Percentiles rank a stretch among this genome's conserved stretches.
These are phyloP conservation scores for Ambrosia trifida DNA, from an alignment of 129 eudicot genomes.

Conservation along the genomic window DNA sequence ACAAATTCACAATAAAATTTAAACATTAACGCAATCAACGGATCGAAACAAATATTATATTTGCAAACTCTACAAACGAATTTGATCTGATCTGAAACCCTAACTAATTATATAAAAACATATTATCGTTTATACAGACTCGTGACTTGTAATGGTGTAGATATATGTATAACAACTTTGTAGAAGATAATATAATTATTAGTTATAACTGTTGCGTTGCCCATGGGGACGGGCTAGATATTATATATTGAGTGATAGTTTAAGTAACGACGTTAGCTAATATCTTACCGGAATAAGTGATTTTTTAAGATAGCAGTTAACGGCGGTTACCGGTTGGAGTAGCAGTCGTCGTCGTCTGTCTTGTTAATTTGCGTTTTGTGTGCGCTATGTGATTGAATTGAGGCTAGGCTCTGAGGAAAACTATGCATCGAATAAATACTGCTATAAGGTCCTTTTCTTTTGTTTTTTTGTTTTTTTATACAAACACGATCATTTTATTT, in stretches of 20 bases:
- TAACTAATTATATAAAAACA: not conserved
- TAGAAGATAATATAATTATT: constrained; percentile 6
- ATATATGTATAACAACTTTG: constrained; percentile 7
- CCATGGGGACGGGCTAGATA: too few relatives aligned
- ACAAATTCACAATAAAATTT: constrained; percentile 17
- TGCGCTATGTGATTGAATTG: constrained; percentile 7
- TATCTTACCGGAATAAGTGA: constrained; percentile 22
- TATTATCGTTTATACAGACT: not conserved
- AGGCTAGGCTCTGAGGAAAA: not conserved
- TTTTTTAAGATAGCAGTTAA: not conserved
- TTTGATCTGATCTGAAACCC: constrained; percentile 26
- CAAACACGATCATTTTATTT: too few relatives aligned
- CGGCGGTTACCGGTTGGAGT: constrained; percentile 26
- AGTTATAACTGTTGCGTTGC: too few relatives aligned
- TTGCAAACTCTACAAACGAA: constrained; percentile 17
- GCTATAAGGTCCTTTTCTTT: constrained; percentile 1
- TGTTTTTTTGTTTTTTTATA: not conserved
- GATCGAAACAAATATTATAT: constrained; percentile 26
- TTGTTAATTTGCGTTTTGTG: constrained; percentile 22
- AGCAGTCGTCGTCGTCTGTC: constrained; percentile 30
- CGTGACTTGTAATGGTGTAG: not conserved
- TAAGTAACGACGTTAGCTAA: constrained; percentile 6
- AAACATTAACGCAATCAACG: constrained; percentile 29
- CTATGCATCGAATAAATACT: constrained; percentile 16
- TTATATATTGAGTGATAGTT: too few relatives aligned